Base-by-base conservation (phyloP, 1,139 yeast species). In the Geotrichum europaeum region DNA sequence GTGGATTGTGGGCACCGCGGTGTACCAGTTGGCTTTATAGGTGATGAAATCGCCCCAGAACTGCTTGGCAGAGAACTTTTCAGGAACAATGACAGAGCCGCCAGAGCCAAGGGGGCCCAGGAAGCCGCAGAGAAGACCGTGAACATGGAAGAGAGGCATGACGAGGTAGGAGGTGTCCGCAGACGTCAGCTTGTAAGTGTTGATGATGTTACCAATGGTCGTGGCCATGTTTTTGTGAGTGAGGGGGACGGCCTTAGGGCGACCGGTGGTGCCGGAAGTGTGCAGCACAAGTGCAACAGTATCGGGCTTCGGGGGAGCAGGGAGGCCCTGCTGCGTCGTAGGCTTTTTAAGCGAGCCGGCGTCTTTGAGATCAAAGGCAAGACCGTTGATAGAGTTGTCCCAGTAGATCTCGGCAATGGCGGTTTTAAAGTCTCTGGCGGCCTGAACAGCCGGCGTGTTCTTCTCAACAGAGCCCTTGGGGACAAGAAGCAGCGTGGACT, bases 101-200 rank as follows among this genome's bases (percentile, higher is more conserved):
- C 84, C 84, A 0, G 85, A 76, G 24, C 81, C 78, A 56, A 85
- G 75, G 0, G 89, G 83, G 1, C 86, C 82, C 55, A 85, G 67
- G 34, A 84, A 72, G 0, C 86, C 87, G 60, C 86, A 85, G 62
- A 84, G 78, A 55, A 85, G 74, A 0, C 90, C 90, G 69, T 85
- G 90, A 43, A 85, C 89, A 68, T 85, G 90, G 78, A 85, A 85
- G 51, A 85, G 73, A 1, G 90, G 90, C 90, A 85, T 85, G 45
- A 85, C 89, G 49, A 85, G 73, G 67, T 84, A 84, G 3, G 86
- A 77, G 25, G 79, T 70, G 69, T 85, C 90, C 9, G 67, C 61
- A 0, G 75, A 64, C 2, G 79, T 70, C 59, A 85, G 71, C 50
- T 76, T 75, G 70, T 85, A 85, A 3, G 89, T 84, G 63, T 77